phyloP scores from a whole-genome alignment of 768 basidiomycete species.

The Serendipita indica region DNA sequence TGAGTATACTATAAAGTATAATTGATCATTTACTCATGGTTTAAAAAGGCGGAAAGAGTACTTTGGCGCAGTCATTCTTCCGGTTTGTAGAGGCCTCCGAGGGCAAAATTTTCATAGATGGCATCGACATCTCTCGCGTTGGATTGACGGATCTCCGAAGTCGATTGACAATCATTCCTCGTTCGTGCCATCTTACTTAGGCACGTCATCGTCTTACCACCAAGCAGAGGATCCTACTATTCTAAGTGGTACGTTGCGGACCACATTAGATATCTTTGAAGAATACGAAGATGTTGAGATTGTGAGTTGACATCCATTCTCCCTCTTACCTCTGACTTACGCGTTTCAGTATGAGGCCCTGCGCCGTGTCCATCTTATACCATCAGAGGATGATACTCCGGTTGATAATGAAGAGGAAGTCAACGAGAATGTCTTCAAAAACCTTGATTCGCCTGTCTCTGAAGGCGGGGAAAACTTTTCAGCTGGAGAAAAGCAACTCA shows the following conservation, averaged over 20 bases:
- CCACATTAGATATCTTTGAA: constrained; percentile 71
- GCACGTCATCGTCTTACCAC: background rate
- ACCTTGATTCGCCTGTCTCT: constrained; percentile 56
- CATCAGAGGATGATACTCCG: constrained; percentile 34
- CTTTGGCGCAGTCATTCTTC: constrained; percentile 73
- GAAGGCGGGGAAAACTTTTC: constrained; percentile 88
- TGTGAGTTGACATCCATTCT: constrained; percentile 27
- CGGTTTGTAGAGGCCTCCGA: constrained; percentile 76
- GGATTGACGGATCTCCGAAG: constrained; percentile 72
- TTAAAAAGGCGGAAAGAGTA: constrained; percentile 67
- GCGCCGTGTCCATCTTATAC: constrained; percentile 70
- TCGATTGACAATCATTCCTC: constrained; percentile 60
- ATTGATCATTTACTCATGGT: background rate
- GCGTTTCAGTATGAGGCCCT: constrained; percentile 57
- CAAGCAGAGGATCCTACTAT: constrained; percentile 74
- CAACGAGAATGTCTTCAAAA: constrained; percentile 63
- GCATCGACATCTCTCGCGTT: constrained; percentile 60
- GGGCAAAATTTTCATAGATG: constrained; percentile 63
- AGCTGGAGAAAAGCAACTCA: constrained; percentile 71
- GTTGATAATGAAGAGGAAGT: constrained; percentile 32
- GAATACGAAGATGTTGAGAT: constrained; percentile 78
- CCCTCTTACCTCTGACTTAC: background rate
- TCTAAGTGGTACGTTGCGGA: constrained; percentile 64
- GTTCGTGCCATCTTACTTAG: constrained; percentile 26
- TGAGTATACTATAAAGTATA: background rate